Evolutionary conservation across 2,329 filamentous ascomycete species (phyloP).

Genomic region (Sporothrix variecibatus): DNA sequence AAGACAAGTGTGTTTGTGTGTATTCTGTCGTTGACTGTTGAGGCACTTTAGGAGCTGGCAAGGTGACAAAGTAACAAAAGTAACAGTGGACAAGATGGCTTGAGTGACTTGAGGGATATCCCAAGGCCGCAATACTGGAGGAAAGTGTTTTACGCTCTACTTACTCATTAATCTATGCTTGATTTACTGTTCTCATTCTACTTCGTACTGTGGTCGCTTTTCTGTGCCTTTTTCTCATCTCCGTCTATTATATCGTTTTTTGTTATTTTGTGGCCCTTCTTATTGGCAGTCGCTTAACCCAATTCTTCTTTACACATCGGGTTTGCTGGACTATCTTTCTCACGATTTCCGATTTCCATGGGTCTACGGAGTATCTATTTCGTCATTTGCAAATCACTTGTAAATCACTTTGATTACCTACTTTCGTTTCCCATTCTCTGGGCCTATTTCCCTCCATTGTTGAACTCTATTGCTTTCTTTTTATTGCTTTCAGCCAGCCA

Average conservation of each 20-base stretch:
- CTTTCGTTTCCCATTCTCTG: conserved; percentile 1
- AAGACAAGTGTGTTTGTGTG: neutral
- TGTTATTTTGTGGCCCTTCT: neutral
- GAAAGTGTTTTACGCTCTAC: neutral
- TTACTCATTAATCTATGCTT: neutral
- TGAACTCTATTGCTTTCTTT: neutral
- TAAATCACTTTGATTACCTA: neutral
- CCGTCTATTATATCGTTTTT: neutral
- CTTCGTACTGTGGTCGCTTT: no score
- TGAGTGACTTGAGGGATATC: neutral
- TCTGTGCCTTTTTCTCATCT: neutral
- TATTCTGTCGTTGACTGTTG: neutral
- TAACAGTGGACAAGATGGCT: neutral
- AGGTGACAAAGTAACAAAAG: no score
- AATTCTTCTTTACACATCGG: neutral
- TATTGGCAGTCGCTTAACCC: neutral
- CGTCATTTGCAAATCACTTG: neutral
- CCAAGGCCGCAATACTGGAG: neutral
- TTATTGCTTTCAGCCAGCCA: neutral
- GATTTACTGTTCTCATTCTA: neutral
- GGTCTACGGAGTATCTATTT: neutral
- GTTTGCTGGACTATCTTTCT: neutral
- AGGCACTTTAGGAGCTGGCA: neutral
- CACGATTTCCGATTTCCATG: neutral
- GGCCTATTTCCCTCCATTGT: neutral